phyloP scores from a whole-genome alignment of 2,329 filamentous ascomycete species.

The Colletotrichum sidae region DNA sequence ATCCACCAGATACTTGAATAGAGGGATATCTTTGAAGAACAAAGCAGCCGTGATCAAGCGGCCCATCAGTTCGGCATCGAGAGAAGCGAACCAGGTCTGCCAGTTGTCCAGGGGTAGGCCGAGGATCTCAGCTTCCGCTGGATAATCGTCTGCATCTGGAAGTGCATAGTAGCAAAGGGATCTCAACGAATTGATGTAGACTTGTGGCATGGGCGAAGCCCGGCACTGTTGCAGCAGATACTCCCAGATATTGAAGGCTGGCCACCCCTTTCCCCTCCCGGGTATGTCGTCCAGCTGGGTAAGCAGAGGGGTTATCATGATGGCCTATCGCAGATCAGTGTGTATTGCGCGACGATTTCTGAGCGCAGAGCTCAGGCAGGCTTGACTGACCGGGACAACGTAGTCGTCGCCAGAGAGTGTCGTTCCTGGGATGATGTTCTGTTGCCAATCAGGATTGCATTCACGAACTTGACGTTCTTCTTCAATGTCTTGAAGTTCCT shows the following conservation, averaged over 20 bases:
- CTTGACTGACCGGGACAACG: conserved; percentile 18
- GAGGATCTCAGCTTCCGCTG: conserved; percentile 2
- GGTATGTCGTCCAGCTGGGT: conserved; percentile 24
- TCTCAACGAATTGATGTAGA: conserved; percentile 12
- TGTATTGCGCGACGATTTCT: no score
- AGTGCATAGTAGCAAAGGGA: conserved; percentile 9
- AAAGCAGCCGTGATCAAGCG: conserved; percentile 14
- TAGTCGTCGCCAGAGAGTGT: conserved; percentile 19
- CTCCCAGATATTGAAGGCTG: conserved; percentile 17
- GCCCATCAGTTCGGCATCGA: conserved; percentile 18
- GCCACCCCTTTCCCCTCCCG: neutral
- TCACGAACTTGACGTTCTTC: conserved; percentile 23
- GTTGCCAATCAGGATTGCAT: conserved; percentile 28
- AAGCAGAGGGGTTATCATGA: conserved; percentile 18
- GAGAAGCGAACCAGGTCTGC: conserved; percentile 9
- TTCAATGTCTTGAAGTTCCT: conserved; percentile 13
- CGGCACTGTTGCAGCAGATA: conserved; percentile 23
- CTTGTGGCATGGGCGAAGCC: neutral
- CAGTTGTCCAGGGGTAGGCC: conserved; percentile 7
- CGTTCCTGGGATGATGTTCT: conserved; percentile 26
- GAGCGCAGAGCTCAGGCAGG: neutral
- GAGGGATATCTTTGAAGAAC: neutral
- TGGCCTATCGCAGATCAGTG: conserved; percentile 18
- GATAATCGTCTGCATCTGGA: neutral
- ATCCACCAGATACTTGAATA: conserved; percentile 10